Evolutionary conservation across 2,329 filamentous ascomycete genomes (phyloP), one percentile per base, ranked within the genome.

Genomic region (Aspergillus sp.): DNA sequence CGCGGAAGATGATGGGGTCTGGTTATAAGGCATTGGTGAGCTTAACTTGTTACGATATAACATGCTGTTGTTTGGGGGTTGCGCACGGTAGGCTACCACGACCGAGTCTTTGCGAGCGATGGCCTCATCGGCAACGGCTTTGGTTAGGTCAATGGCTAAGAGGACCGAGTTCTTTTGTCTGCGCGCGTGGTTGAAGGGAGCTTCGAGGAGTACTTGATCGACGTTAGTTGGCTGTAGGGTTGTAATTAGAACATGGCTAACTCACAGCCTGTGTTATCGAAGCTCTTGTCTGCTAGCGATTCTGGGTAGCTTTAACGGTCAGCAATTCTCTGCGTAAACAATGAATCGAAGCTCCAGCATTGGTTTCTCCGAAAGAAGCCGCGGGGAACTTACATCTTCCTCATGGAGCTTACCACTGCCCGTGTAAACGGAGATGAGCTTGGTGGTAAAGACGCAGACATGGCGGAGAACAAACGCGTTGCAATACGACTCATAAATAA

Each of bases 1-100:
- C 90, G 48, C 90, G 87, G 81, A 99, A 99, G 71, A 99, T 98
- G 72, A 98, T 95, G 20, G 95, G 95, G 76, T 99, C 91, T 96
- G 66, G 8, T 44, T 2, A 3, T 36, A 12, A 45, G 15, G 7
- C 30, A 43, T 36, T 26, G 22, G 41, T 48, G 45, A 55, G 53
- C 38, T 56, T 51, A 22, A 30, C 11, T 45, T 44, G 17, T 36
- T 36, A 6, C n/a, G 17, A 26, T 55, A 17, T 42, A n/a, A 18
- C 18, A 47, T 12, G 18, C 11, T 36, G 39, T 20, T 18, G 51
- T 42, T 32, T n/a, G 22, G n/a, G 18, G 34, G 18, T 62, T 32
- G 72, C 81, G 68, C 77, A 96, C 91, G 95, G 74, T 99, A 99
- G 68, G 91, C 89, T 56, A 99, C 83, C 53, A 99, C 85, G 59